Evolutionary conservation across 495 filamentous ascomycete genomes (phyloP).

Genomic region (Tetracladium marchalianum): DNA sequence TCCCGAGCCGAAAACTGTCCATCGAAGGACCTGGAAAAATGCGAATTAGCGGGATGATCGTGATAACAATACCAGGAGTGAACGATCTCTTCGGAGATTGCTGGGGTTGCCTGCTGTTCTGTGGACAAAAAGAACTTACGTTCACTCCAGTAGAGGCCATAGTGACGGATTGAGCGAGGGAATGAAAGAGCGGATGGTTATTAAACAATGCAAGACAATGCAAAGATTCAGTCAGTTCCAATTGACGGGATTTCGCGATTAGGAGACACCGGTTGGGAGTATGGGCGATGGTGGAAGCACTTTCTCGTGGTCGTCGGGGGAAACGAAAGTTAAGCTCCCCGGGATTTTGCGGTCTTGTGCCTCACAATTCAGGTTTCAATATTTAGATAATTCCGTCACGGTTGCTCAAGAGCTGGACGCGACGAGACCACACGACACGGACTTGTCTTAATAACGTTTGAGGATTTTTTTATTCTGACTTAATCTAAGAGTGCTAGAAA

Average conservation of each 20-base stretch:
- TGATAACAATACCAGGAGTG: conserved; percentile 3
- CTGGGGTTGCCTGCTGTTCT: background rate
- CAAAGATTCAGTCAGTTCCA: conserved; percentile 14
- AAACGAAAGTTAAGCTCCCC: conserved; percentile 6
- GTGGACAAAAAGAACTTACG: conserved; percentile 27
- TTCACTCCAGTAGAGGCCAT: conserved; percentile 55
- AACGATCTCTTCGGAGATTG: conserved; percentile 2
- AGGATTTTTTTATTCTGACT: too few relatives aligned
- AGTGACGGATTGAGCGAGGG: conserved; percentile 13
- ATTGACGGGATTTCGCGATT: conserved; percentile 20
- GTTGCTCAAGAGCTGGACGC: too few relatives aligned
- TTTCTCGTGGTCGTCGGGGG: conserved; percentile 10
- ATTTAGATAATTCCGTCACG: too few relatives aligned
- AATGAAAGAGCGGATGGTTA: conserved; percentile 8
- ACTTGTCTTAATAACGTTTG: too few relatives aligned
- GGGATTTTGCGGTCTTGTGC: conserved; percentile 3
- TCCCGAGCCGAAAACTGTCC: conserved; percentile 77
- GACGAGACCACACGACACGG: too few relatives aligned
- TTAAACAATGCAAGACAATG: conserved; percentile 2
- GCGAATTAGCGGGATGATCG: conserved; percentile 1
- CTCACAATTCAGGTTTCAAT: too few relatives aligned
- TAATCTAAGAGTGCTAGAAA: too few relatives aligned
- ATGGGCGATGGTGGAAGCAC: conserved; percentile 21
- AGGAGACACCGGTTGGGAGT: conserved; percentile 13
- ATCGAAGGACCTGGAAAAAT: conserved; percentile 74